Base-by-base conservation (phyloP, 192 early-diverging fungal species). In the Coemansia sp. region DNA sequence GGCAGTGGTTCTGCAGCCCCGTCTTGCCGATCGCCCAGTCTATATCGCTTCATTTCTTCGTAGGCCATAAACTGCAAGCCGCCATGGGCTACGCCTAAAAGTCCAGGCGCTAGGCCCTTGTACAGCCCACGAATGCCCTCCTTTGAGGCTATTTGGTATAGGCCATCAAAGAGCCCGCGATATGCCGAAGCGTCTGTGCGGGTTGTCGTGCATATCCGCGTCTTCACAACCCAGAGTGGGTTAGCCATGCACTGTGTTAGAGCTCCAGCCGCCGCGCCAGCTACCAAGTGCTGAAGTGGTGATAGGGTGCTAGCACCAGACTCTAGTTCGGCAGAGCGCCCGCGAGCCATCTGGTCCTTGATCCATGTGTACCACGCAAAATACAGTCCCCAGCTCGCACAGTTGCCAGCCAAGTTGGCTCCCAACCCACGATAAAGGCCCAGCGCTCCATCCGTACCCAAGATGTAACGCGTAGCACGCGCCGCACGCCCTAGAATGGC, bases 1-100 rank as follows among this genome's bases (percentile, higher is more conserved):
- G 75, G 74, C 2, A 89, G 67, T 3, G 63, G 39, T 26, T 51
- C 67, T 16, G 18, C 26, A 0, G 38, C 23, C 18, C 24, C 50
- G 0, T 61, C 21, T 10, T 40, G 42, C n/a, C 51, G 39, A 2
- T 56, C 64, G 18, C 71, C 79, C 34, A 79, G 62, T 38, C 86
- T 67, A 76, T 84, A 85, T 64, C 87, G 85, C 79, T 98, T 99
- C 88, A 99, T 88, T 57, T 96, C 93, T 60, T 99, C 97, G 76
- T 99, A 99, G 0, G 91, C 93, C 92, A 96, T 94, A 74, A 99
- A 99, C 76, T 99, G 97, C 23, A 99, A 66, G 0, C 95, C 95
- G 10, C 97, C 97, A 60, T 99, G 96, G n/a, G 94, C 92, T 2
- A 92, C 91, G 6, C 97, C 95, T 63, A 98, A 83, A 3, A 99